Evolutionary conservation across 2,329 filamentous ascomycete species (phyloP).

Genomic region (Seiridium cupressi): DNA sequence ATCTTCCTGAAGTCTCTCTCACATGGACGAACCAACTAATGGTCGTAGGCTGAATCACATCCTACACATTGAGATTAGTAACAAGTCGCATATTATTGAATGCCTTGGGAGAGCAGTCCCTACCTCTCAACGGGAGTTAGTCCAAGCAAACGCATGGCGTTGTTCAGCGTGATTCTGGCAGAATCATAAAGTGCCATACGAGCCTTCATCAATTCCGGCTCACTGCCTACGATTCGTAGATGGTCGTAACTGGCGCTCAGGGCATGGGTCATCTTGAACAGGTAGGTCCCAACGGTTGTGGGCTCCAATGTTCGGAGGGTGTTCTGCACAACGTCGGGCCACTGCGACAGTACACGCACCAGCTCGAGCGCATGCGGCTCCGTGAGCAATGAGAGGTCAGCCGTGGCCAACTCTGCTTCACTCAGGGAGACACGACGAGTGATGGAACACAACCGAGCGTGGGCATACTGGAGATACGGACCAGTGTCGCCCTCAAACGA

Average conservation of each 20-base stretch:
- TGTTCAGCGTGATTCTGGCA: conserved; percentile 72
- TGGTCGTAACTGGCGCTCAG: conserved; percentile 81
- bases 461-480: conserved; percentile 70
- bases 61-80: background rate
- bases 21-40: no score
- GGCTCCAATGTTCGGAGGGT: conserved; percentile 82
- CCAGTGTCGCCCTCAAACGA: conserved; percentile 74
- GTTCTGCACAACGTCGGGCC: conserved; percentile 81
- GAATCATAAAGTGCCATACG: conserved; percentile 77
- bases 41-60: background rate
- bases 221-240: conserved; percentile 77
- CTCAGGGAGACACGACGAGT: conserved; percentile 27
- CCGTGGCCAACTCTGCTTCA: conserved; percentile 39
- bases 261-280: conserved; percentile 74
- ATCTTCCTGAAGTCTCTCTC: background rate
- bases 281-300: conserved; percentile 57
- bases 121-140: conserved; percentile 71
- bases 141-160: conserved; percentile 81
- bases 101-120: background rate
- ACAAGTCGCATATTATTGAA: no score
- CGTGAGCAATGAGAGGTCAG: conserved; percentile 59
- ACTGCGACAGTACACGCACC: conserved; percentile 74
- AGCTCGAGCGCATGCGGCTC: conserved; percentile 59
- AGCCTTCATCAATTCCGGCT: conserved; percentile 67
- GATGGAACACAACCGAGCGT: conserved; percentile 57